Percentiles rank a stretch among this genome's conserved stretches.
Conservation (phyloP, 352 stramenopile genomes). For the Phytophthora pini region DNA sequence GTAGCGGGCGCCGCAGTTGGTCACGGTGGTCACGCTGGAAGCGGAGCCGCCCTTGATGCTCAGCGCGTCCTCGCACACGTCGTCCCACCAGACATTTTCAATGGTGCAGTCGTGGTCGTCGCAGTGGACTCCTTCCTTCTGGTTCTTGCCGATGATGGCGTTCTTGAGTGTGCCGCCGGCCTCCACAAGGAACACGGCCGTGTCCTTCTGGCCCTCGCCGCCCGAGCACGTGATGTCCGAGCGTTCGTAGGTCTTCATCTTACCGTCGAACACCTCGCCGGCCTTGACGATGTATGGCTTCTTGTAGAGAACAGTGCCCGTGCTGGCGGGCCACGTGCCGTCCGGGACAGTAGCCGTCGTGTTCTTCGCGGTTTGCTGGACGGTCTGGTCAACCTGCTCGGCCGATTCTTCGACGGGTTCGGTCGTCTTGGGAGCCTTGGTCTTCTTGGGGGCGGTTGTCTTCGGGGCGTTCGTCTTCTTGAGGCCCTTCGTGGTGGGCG, state of each 20-base stretch:
- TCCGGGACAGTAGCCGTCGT: slow-evolving; percentile 4
- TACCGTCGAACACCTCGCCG: neutral
- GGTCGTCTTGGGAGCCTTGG: neutral
- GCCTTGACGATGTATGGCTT: neutral
- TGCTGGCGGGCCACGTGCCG: neutral
- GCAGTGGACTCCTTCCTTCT: neutral
- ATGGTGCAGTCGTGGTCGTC: slow-evolving; percentile 3
- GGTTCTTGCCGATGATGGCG: slow-evolving; percentile 1
- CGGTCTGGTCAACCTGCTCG: slow-evolving; percentile 2
- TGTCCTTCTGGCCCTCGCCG: neutral
- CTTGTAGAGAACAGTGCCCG: neutral
- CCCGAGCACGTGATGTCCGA: slow-evolving; percentile 1
- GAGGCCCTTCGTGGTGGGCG: neutral
- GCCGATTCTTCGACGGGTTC: neutral
- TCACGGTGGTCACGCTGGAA: slow-evolving; percentile 29
- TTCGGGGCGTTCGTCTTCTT: slow-evolving; percentile 8
- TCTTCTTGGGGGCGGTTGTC: slow-evolving; percentile 4
- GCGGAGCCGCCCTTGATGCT: slow-evolving; percentile 9
- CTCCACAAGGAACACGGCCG: neutral
- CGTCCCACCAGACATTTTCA: neutral
- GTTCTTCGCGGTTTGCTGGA: slow-evolving; percentile 6
- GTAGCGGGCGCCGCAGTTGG: slow-evolving; percentile 39
- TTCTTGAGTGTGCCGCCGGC: neutral
- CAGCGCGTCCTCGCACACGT: slow-evolving; percentile 2
- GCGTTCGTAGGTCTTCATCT: neutral